phyloP scores from a whole-genome alignment of 306 rosid genomes.

The Vigna reflexopilosa region DNA sequence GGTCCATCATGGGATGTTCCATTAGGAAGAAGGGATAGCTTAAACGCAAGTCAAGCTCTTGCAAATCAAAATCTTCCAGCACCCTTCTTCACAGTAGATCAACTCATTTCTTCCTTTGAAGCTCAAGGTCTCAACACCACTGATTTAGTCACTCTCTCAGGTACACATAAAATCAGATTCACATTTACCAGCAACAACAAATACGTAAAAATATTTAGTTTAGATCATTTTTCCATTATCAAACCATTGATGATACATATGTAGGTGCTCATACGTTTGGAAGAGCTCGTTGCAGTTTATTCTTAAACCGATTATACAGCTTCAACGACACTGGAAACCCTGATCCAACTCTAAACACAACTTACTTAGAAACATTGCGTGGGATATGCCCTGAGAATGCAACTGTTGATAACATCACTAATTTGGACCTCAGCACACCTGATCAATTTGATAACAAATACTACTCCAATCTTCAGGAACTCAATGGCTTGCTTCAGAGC shows the following conservation, averaged over 20 bases:
- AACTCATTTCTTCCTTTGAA: background rate
- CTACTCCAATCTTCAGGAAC: constrained; percentile 38
- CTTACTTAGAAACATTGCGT: background rate
- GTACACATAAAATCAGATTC: background rate
- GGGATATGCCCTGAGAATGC: constrained; percentile 31
- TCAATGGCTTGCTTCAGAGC: constrained; percentile 43
- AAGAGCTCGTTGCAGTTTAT: constrained; percentile 34
- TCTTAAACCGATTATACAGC: constrained; percentile 31
- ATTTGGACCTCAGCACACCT: constrained; percentile 42
- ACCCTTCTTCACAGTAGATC: background rate
- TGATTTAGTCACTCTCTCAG: background rate
- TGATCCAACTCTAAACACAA: constrained; percentile 39
- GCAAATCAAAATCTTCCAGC: background rate
- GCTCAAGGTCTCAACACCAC: constrained; percentile 1
- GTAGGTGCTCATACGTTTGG: constrained; percentile 57
- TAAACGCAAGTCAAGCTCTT: background rate
- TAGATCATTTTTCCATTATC: too few relatives aligned
- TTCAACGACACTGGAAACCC: constrained; percentile 34
- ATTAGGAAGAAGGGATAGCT: constrained; percentile 6
- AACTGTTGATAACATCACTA: background rate
- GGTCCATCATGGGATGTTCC: background rate
- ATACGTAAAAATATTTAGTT: background rate
- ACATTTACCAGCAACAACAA: background rate
- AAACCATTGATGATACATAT: background rate
- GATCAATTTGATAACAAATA: constrained; percentile 30